Evolutionary conservation across 1,284 basidiomycete species (phyloP), one percentile per base, ranked within the genome.

Genomic region (Ganoderma resinaceum): DNA sequence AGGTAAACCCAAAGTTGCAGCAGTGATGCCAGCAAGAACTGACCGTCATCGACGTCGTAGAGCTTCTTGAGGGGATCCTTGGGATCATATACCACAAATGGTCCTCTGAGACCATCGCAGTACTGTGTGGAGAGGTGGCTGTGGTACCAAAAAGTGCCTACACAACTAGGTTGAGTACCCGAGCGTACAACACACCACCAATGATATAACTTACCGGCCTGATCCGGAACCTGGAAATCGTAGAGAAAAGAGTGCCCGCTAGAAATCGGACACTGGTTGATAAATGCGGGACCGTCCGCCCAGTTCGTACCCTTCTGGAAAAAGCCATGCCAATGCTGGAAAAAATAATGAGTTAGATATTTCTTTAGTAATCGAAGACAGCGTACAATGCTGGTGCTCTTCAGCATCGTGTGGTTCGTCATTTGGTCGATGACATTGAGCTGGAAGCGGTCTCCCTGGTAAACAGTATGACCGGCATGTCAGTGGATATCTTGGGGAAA

Each of bases 191-290:
- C 26, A 68, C 20, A 20, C 66, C 73, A 73, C 72, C 73, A 62
- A 62, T 74, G 11, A 20, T 33, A 20, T 33, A 12, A 9, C 63
- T 74, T 76, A 62, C 80, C 81, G 18, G 80, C 77, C 61, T 79
- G 80, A 38, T 72, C 75, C 26, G 76, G 73, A 4, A 74, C 75
- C 33, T 71, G 72, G 69, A 82, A 77, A 43, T 79, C 72, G 65
- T 82, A 88, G 20, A 82, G 80, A 79, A 86, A 88, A 16, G 79
- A 80, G 14, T 79, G 69, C 0, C 80, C 79, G 0, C 84, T 79
- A 5, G 82, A 78, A 65, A 89, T 86, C 3, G 86, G 85, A 72
- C 88, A 89, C 72, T 86, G 85, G 52, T 79, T 83, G 35, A 86
- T 78, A 61, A 80, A 80, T 0, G 79, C 74, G 6, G 74, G 68